Evolutionary conservation across 2,329 filamentous ascomycete genomes (phyloP).

Genomic region (Paraphoma sp.): DNA sequence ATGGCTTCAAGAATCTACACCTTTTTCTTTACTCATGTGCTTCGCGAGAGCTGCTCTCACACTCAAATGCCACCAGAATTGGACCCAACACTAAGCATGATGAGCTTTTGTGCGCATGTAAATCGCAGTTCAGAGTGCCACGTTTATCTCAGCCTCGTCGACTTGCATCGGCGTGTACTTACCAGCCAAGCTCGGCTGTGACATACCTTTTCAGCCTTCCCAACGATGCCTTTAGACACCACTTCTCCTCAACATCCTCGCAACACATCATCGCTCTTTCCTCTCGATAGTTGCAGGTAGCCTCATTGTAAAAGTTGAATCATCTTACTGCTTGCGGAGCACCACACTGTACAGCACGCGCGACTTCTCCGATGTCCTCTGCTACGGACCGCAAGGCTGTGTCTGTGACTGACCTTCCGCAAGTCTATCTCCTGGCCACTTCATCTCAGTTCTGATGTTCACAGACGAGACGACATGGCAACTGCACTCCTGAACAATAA

Average conservation of each 20-base stretch:
- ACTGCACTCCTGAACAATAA: background rate
- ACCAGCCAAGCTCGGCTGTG: background rate
- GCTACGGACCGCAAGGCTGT: background rate
- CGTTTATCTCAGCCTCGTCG: background rate
- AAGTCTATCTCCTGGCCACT: too few relatives aligned
- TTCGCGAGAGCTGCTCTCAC: too few relatives aligned
- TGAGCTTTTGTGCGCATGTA: too few relatives aligned
- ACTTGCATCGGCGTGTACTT: background rate
- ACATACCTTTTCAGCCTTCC: background rate
- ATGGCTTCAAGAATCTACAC: too few relatives aligned
- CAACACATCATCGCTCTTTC: background rate
- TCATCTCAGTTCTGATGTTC: too few relatives aligned
- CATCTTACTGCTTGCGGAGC: background rate
- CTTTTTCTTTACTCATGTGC: too few relatives aligned
- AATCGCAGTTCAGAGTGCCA: background rate
- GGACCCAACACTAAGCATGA: too few relatives aligned
- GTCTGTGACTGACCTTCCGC: too few relatives aligned
- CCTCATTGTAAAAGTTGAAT: background rate
- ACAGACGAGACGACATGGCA: background rate
- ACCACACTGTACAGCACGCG: background rate
- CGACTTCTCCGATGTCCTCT: background rate
- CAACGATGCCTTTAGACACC: background rate
- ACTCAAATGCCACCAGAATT: too few relatives aligned
- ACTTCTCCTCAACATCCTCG: background rate
- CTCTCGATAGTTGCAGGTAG: background rate